These are phyloP conservation scores for Citrus glauca DNA, from an alignment of 345 rosid species.

Conservation along the genomic window DNA sequence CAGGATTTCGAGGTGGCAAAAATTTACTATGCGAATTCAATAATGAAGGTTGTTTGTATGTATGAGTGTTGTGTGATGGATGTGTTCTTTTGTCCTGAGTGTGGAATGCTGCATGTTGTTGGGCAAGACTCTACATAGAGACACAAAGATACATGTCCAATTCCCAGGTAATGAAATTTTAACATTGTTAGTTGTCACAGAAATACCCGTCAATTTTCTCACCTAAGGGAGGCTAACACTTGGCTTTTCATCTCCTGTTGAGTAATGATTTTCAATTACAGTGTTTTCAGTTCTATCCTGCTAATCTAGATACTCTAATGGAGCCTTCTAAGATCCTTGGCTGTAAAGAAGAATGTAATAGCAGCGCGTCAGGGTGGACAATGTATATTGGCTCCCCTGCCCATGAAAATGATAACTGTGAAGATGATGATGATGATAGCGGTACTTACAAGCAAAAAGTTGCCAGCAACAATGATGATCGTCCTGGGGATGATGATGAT, in stretches of 20 bases:
- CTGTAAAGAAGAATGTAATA: conserved; percentile 35
- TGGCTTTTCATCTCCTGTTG: conserved; percentile 3
- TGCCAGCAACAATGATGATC: conserved; percentile 12
- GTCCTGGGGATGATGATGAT: conserved; percentile 8
- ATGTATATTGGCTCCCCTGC: conserved; percentile 48
- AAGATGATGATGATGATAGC: conserved; percentile 9
- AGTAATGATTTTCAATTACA: conserved; percentile 9
- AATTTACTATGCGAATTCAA: conserved; percentile 34
- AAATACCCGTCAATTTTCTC: background rate
- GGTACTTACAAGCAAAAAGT: conserved; percentile 8
- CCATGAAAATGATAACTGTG: conserved; percentile 23
- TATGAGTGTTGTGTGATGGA: conserved; percentile 18
- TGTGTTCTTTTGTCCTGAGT: conserved; percentile 5
- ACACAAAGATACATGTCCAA: conserved; percentile 9
- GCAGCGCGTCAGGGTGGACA: conserved; percentile 69
- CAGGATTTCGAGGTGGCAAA: conserved; percentile 45
- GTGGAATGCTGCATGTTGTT: conserved; percentile 11
- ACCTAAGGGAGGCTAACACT: background rate
- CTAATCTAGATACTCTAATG: conserved; percentile 31
- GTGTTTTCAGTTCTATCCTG: conserved; percentile 3
- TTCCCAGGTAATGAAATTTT: background rate
- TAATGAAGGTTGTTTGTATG: conserved; percentile 32
- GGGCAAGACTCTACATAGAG: conserved; percentile 1
- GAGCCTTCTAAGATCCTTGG: conserved; percentile 40
- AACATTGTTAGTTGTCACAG: background rate